Conservation (phyloP, 1,284 basidiomycete species). For the Fistulinella staudtii region DNA sequence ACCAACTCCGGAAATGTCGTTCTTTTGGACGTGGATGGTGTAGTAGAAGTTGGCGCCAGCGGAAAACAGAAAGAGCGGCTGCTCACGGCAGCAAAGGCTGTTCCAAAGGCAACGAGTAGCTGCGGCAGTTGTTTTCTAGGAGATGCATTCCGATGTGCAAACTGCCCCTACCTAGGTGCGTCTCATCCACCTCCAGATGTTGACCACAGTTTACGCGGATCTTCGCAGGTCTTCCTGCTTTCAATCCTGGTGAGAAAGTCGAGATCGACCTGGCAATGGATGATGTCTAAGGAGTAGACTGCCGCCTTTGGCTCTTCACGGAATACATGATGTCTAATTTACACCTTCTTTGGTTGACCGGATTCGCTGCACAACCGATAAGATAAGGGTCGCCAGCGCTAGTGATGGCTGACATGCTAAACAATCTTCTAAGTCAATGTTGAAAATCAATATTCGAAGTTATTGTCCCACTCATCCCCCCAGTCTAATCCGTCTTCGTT, state of each 20-base stretch:
- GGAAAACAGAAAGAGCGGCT: conserved; percentile 64
- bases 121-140: conserved; percentile 99
- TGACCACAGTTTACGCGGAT: conserved; percentile 6
- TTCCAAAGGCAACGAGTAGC: conserved; percentile 86
- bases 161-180: conserved; percentile 94
- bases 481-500: conserved; percentile 59
- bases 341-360: neutral
- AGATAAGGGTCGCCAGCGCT: neutral
- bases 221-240: conserved; percentile 81
- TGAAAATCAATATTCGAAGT: neutral
- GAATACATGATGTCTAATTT: conserved; percentile 65
- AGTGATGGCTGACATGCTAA: too few relatives aligned
- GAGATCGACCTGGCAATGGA: conserved; percentile 85
- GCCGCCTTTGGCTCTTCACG: neutral
- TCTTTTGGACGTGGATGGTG: conserved; percentile 55
- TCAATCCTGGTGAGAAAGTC: conserved; percentile 98
- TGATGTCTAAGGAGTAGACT: conserved; percentile 60
- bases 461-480: conserved; percentile 50
- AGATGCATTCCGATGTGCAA: conserved; percentile 94
- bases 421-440: neutral
- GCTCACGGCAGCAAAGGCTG: conserved; percentile 58
- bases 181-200: conserved; percentile 17
- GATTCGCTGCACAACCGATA: neutral
- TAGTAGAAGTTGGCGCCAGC: conserved; percentile 58
- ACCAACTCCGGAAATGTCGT: conserved; percentile 56